These are phyloP conservation scores for Ceratobasidium sp. DNA, from an alignment of 1,284 basidiomycete species.

Conservation along the genomic window DNA sequence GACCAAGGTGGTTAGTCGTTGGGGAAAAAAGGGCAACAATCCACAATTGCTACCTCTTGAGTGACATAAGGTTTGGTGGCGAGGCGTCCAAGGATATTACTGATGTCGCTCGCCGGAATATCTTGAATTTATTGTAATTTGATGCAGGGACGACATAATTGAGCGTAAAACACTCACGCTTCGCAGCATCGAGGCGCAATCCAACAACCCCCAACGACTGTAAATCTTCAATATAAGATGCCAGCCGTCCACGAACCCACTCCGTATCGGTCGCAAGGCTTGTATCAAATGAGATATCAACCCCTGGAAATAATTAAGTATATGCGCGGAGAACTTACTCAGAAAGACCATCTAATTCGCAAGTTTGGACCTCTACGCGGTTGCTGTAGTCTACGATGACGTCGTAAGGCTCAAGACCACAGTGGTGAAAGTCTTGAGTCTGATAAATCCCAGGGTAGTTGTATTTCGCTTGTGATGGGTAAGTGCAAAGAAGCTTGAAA, in stretches of 20 bases:
- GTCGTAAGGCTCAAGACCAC: slow-evolving; percentile 10
- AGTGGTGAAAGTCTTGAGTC: slow-evolving; percentile 13
- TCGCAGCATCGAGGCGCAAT: slow-evolving; percentile 74
- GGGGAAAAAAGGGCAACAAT: not conserved
- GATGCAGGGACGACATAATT: not conserved
- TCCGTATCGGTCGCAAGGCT: slow-evolving; percentile 69
- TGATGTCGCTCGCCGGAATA: slow-evolving; percentile 67
- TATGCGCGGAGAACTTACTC: slow-evolving; percentile 43
- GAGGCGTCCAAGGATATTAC: slow-evolving; percentile 67
- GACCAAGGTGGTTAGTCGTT: not conserved
- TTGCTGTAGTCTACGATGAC: slow-evolving; percentile 57
- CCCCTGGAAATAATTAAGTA: not conserved
- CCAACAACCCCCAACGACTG: slow-evolving; percentile 74
- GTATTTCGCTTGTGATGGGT: not conserved
- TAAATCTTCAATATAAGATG: slow-evolving; percentile 71
- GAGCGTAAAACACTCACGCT: slow-evolving; percentile 60
- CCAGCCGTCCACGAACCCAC: slow-evolving; percentile 68
- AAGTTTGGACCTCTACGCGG: slow-evolving; percentile 70
- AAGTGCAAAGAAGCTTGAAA: not conserved
- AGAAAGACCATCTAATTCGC: slow-evolving; percentile 57
- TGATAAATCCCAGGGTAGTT: slow-evolving; percentile 9
- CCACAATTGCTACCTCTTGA: slow-evolving; percentile 50
- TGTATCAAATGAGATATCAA: not conserved
- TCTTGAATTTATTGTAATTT: slow-evolving; percentile 59
- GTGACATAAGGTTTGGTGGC: slow-evolving; percentile 51